A percentile compares a stretch with the other conserved stretches of the same genome.
Conservation (phyloP, 768 basidiomycete genomes). For the Mrakia gelida region DNA sequence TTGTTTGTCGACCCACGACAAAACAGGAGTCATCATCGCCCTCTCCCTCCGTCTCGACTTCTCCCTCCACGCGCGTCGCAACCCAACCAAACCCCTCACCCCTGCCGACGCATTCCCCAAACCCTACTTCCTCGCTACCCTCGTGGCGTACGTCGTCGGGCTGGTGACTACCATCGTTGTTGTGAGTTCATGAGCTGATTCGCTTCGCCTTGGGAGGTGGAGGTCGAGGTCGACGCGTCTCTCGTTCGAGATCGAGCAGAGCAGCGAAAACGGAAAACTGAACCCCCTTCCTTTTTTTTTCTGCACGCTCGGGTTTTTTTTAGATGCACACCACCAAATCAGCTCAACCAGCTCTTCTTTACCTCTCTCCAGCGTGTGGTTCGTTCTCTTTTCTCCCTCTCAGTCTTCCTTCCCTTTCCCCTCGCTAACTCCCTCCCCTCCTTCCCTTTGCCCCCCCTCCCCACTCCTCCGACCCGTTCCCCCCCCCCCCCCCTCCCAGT, state of each 20-base stretch:
- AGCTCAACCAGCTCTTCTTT: slow-evolving; percentile 88
- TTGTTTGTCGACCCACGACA: too few species aligned
- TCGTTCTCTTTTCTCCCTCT: slow-evolving; percentile 28
- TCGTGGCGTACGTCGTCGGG: slow-evolving; percentile 69
- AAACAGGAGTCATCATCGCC: slow-evolving; percentile 62
- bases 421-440: not conserved
- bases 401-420: not conserved
- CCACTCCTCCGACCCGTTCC: too few species aligned
- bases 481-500: not conserved
- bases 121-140: slow-evolving; percentile 68
- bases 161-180: slow-evolving; percentile 72
- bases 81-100: slow-evolving; percentile 35
- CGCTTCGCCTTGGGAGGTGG: not conserved
- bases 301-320: not conserved
- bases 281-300: not conserved
- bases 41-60: slow-evolving; percentile 78
- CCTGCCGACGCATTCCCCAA: slow-evolving; percentile 51
- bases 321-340: slow-evolving; percentile 66
- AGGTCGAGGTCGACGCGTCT: too few species aligned
- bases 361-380: slow-evolving; percentile 58
- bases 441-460: not conserved
- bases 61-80: not conserved
- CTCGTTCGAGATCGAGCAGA: too few species aligned
- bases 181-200: not conserved
- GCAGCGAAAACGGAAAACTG: not conserved